Evolutionary conservation across 2,329 filamentous ascomycete species (phyloP).

Genomic region (Rutstroemia sp.): DNA sequence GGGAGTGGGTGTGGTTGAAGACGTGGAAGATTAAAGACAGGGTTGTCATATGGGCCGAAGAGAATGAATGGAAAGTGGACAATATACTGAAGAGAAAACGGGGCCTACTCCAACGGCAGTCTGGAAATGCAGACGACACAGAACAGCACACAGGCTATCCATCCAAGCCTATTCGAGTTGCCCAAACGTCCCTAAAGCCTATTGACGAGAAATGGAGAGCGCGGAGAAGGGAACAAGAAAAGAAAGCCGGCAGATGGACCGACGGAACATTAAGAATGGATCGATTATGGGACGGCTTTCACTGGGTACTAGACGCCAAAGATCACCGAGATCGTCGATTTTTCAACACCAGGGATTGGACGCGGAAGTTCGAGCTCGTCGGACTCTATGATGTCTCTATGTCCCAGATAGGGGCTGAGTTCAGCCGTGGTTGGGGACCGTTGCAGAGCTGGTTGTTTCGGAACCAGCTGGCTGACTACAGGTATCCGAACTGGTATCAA

Average conservation of each 20-base stretch:
- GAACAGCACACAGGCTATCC: background rate
- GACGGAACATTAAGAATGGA: conserved; percentile 18
- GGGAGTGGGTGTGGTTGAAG: conserved; percentile 7
- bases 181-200: conserved; percentile 9
- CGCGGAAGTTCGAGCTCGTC: background rate
- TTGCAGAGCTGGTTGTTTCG: conserved; percentile 1
- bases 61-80: background rate
- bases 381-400: background rate
- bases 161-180: conserved; percentile 13
- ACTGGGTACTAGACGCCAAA: conserved; percentile 19
- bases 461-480: background rate
- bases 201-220: conserved; percentile 17
- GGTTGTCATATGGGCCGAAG: background rate
- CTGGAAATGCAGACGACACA: background rate
- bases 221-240: conserved; percentile 17
- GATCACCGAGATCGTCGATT: conserved; percentile 5
- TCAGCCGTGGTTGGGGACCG: conserved; percentile 3
- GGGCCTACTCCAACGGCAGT: background rate
- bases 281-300: conserved; percentile 18
- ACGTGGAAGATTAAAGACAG: conserved; percentile 2
- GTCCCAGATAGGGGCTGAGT: background rate
- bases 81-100: conserved; percentile 1
- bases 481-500: background rate
- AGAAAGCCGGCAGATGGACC: conserved; percentile 21
- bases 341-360: background rate